A percentile compares a stretch with the other conserved stretches of the same genome.
phyloP scores from a whole-genome alignment of 2,329 filamentous ascomycete genomes.

The Trichothecium sympodiale region DNA sequence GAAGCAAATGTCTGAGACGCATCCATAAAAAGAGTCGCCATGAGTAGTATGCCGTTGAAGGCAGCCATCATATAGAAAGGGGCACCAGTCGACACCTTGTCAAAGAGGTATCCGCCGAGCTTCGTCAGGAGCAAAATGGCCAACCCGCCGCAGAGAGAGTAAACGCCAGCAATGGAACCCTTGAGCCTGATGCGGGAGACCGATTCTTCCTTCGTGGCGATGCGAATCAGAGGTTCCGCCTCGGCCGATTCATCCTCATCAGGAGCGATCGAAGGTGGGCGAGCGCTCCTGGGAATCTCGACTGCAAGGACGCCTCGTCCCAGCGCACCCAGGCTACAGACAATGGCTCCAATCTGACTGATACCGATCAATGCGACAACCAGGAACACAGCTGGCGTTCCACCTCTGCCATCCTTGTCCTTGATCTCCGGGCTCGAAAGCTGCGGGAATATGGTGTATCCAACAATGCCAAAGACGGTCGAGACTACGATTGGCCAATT shows the following conservation, averaged over 20 bases:
- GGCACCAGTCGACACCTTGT: conserved; percentile 58
- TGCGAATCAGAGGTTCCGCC: conserved; percentile 26
- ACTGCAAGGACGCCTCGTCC: conserved; percentile 63
- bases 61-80: conserved; percentile 92
- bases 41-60: conserved; percentile 68
- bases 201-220: conserved; percentile 17
- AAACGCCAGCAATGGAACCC: conserved; percentile 88
- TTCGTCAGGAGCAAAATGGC: conserved; percentile 91
- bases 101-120: conserved; percentile 77
- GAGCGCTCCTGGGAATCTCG: conserved; percentile 22
- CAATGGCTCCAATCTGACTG: conserved; percentile 92
- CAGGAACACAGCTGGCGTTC: conserved; percentile 58
- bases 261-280: conserved; percentile 16
- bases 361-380: conserved; percentile 74
- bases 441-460: conserved; percentile 68
- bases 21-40: conserved; percentile 42
- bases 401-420: conserved; percentile 52
- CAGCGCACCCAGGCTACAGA: conserved; percentile 84
- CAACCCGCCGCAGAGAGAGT: conserved; percentile 79
- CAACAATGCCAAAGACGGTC: conserved; percentile 61
- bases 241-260: conserved; percentile 30
- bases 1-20: conserved; percentile 24
- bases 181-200: conserved; percentile 56
- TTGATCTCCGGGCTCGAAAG: conserved; percentile 66
- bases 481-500: conserved; percentile 67